Percentiles rank a stretch among this genome's conserved stretches.
Evolutionary conservation across 2,329 filamentous ascomycete genomes (phyloP).

Genomic region (Hypomyces perniciosus): DNA sequence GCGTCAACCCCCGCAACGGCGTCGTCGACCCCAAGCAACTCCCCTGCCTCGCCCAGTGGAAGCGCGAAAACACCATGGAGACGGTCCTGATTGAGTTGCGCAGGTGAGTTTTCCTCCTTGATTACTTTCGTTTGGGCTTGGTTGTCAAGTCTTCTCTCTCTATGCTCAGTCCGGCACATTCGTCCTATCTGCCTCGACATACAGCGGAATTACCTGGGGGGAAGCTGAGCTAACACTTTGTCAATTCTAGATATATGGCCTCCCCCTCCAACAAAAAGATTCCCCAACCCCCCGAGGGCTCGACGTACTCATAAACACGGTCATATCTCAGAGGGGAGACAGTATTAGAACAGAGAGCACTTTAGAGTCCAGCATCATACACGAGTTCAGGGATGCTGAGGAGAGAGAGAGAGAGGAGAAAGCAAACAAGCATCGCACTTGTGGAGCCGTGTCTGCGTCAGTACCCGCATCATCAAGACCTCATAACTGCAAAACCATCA

Average conservation of each 20-base stretch:
- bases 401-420: not conserved
- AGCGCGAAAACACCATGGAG: slow-evolving; percentile 90
- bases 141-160: not conserved
- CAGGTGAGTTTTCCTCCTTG: slow-evolving; percentile 46
- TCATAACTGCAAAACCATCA: not conserved
- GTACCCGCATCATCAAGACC: too few relatives aligned
- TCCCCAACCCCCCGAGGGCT: slow-evolving; percentile 84
- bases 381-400: not conserved
- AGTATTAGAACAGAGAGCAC: too few relatives aligned
- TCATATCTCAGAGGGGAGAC: not conserved
- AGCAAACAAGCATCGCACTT: not conserved
- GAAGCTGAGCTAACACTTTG: not conserved
- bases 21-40: slow-evolving; percentile 79
- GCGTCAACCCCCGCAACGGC: slow-evolving; percentile 75
- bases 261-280: slow-evolving; percentile 89
- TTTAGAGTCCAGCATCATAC: not conserved
- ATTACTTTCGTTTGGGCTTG: not conserved
- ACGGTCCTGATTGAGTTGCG: slow-evolving; percentile 82
- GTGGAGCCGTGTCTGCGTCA: too few relatives aligned
- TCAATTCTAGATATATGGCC: slow-evolving; percentile 73
- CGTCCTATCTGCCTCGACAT: not conserved
- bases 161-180: not conserved
- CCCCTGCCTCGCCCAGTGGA: slow-evolving; percentile 84
- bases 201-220: not conserved
- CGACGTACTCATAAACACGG: slow-evolving; percentile 36